Percentiles rank a stretch among this genome's conserved stretches.
Evolutionary conservation across 192 early-diverging fungal genomes (phyloP).

Genomic region (Lunasporangiospora selenospora): DNA sequence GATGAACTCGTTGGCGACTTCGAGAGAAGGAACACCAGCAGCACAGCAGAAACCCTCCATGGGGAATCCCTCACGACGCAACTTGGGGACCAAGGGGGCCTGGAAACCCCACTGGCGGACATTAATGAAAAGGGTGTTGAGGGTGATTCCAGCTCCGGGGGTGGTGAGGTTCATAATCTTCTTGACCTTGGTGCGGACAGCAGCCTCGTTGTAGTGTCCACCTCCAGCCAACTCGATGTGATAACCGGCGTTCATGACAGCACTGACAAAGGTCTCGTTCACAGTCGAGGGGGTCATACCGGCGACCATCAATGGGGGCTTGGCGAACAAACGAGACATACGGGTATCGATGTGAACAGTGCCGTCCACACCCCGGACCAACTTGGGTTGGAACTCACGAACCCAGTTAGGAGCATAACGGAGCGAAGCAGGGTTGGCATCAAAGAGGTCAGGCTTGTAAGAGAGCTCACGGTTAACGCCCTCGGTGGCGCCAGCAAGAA

Average conservation of each 20-base stretch:
- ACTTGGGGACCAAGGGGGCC: conserved; percentile 78
- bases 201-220: conserved; percentile 80
- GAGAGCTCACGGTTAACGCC: conserved; percentile 65
- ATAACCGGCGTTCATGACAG: conserved; percentile 89
- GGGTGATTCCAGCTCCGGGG: conserved; percentile 86
- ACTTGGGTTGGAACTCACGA: conserved; percentile 80
- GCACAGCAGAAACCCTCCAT: conserved; percentile 92
- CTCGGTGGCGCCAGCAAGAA: conserved; percentile 75
- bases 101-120: conserved; percentile 93
- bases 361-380: conserved; percentile 76
- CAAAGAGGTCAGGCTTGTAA: conserved; percentile 79
- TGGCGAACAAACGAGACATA: conserved; percentile 84
- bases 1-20: conserved; percentile 86
- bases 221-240: conserved; percentile 92
- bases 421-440: conserved; percentile 77
- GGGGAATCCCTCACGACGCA: conserved; percentile 84
- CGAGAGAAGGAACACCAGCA: conserved; percentile 89
- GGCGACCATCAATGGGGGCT: conserved; percentile 93
- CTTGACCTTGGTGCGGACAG: conserved; percentile 72
- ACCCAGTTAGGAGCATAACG: conserved; percentile 86
- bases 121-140: conserved; percentile 93
- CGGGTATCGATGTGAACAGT: conserved; percentile 85
- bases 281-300: conserved; percentile 95
- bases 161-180: conserved; percentile 73
- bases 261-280: conserved; percentile 79